phyloP scores from a whole-genome alignment of 352 stramenopile species.

The Globisporangium orthogonon region DNA sequence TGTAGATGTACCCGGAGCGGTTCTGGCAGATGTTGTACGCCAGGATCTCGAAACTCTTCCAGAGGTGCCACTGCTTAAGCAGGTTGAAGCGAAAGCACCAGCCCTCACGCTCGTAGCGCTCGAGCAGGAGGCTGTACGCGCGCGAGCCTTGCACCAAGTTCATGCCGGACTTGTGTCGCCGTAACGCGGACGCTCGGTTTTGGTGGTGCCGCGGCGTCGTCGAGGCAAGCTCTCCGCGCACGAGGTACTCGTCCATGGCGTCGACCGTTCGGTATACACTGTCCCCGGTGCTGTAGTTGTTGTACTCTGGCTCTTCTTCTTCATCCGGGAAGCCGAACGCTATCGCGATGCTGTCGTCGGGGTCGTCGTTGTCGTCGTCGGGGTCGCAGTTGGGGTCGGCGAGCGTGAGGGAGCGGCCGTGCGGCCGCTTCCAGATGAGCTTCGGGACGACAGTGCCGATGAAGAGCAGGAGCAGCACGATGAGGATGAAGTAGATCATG shows the following conservation, averaged over 20 bases:
- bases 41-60: constrained; percentile 85
- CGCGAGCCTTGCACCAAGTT: constrained; percentile 65
- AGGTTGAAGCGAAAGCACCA: constrained; percentile 78
- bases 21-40: constrained; percentile 88
- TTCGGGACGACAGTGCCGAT: constrained; percentile 80
- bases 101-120: constrained; percentile 75
- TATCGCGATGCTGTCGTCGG: constrained; percentile 3
- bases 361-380: constrained; percentile 2
- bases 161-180: constrained; percentile 55
- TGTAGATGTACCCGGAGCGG: constrained; percentile 85
- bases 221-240: constrained; percentile 6
- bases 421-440: constrained; percentile 59
- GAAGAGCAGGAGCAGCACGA: constrained; percentile 78
- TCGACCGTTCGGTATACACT: constrained; percentile 17
- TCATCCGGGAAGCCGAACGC: constrained; percentile 17
- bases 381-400: constrained; percentile 9
- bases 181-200: constrained; percentile 20
- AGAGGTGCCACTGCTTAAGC: constrained; percentile 79
- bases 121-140: constrained; percentile 66
- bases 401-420: constrained; percentile 11
- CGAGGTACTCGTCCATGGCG: constrained; percentile 19
- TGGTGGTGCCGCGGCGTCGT: constrained; percentile 4
- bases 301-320: constrained; percentile 13
- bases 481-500: constrained; percentile 88
- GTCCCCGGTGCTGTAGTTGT: neutral